Evolutionary conservation across 2,329 filamentous ascomycete genomes (phyloP).

Genomic region (Aspergillus cejpii): DNA sequence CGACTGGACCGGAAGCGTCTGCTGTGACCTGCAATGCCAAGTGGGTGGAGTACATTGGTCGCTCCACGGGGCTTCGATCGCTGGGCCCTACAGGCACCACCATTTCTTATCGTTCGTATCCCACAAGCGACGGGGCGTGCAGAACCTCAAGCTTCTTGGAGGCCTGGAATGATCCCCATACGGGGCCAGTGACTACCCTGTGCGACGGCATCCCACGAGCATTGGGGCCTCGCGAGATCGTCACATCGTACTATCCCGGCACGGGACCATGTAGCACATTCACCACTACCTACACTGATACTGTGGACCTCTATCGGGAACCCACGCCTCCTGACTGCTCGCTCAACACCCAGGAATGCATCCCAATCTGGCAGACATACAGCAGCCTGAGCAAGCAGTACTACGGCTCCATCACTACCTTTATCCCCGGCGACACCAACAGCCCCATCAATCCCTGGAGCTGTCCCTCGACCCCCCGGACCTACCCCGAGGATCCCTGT

Average conservation of each 20-base stretch:
- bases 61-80: conserved; percentile 11
- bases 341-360: conserved; percentile 16
- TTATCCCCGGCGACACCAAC: conserved; percentile 15
- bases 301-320: conserved; percentile 9
- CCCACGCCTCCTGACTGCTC: conserved; percentile 8
- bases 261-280: conserved; percentile 14
- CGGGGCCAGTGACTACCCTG: conserved; percentile 18
- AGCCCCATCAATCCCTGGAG: conserved; percentile 13
- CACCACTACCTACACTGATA: conserved; percentile 1
- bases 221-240: conserved; percentile 14
- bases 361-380: conserved; percentile 20
- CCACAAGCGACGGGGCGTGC: conserved; percentile 17
- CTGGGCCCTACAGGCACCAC: conserved; percentile 14
- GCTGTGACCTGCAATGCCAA: conserved; percentile 18
- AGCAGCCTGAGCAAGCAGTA: conserved; percentile 9
- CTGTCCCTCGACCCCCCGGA: conserved; percentile 11
- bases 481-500: conserved; percentile 17
- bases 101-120: conserved; percentile 10
- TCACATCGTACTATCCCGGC: conserved; percentile 16
- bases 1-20: conserved; percentile 15
- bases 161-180: conserved; percentile 13
- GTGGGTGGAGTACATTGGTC: conserved; percentile 16
- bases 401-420: conserved; percentile 2
- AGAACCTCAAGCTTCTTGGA: conserved; percentile 10
- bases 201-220: conserved; percentile 19